Evolutionary conservation across 257 asterid genomes (phyloP).

Genomic region (Solanum piurae): DNA sequence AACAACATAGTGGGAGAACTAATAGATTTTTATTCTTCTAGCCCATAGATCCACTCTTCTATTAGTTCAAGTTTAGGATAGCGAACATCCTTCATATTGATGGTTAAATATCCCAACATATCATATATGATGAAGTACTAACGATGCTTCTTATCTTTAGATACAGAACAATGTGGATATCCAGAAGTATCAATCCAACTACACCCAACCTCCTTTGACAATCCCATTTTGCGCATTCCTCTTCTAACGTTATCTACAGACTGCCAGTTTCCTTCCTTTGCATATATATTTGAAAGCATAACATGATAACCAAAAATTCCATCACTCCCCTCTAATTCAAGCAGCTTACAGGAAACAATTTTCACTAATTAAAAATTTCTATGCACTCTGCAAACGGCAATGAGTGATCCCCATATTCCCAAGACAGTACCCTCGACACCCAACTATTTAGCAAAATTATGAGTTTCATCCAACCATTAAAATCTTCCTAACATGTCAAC

Average conservation of each 20-base stretch:
- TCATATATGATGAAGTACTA: conserved; percentile 28
- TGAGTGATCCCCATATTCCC: conserved; percentile 82
- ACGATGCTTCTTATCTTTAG: conserved; percentile 52
- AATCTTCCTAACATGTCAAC: conserved; percentile 88
- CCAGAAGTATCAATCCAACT: conserved; percentile 80
- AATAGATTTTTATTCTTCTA: no score
- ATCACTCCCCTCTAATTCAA: no score
- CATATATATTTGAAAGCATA: no score
- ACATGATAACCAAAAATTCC: no score
- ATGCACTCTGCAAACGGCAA: conserved; percentile 66
- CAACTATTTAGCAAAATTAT: conserved; percentile 42
- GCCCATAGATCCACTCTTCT: conserved; percentile 15
- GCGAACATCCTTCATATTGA: conserved; percentile 51
- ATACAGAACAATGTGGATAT: conserved; percentile 31
- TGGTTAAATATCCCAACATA: background rate
- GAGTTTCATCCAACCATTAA: conserved; percentile 74
- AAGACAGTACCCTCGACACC: conserved; percentile 35
- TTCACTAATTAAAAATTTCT: conserved; percentile 62
- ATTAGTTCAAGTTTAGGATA: conserved; percentile 19
- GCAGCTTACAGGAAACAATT: conserved; percentile 31
- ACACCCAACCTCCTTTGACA: conserved; percentile 70
- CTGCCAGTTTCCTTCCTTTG: no score
- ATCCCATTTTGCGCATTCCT: conserved; percentile 37
- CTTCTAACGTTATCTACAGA: no score
- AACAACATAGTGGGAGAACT: no score